Evolutionary conservation across 305 asterid genomes (phyloP), one percentile per base, ranked within the genome.

Genomic region (Fraxinus sp.): DNA sequence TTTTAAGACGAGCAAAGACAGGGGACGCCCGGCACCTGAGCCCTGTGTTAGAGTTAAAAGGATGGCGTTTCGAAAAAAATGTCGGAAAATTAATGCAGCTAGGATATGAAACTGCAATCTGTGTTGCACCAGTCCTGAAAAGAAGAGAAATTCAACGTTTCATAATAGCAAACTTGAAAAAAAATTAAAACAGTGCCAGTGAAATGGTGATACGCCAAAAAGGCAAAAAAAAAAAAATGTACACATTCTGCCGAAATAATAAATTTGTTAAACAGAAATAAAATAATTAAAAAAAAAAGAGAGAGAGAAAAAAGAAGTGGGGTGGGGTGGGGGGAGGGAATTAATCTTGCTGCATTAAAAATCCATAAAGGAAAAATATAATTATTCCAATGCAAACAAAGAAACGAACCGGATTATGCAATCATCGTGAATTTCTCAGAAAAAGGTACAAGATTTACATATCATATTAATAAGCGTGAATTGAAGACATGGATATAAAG

Each of bases 51-150:
- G 85, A 80, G 82, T 76, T 57, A 28, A 78, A 36, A 26, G 32
- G 35, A 41, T 71, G 83, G 72, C 78, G 73, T 74, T 62, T 84
- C 30, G 88, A 46, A 16, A 81, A 64, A 13, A 82, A 39, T 81
- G 79, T 85, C 0, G 86, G 90, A 64, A 89, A 85, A 71, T 62
- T 87, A 84, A 89, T 82, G 73, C 85, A 87, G 80, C 85, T 83
- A 18, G 88, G 80, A 79, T 79, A 87, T 1, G 89, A 86, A 62
- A 84, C 81, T 33, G 91, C 82, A 89, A 90, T 86, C 30, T 20
- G 16, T 64, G 35, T 28, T 33, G 11, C 35, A 66, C 16, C 26
- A 33, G 39, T 4, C 85, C 79, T 73, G 83, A 52, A 83, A 66
- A 66, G 7, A 8, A 30, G 4, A 49, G 26, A 64, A 64, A 64